Evolutionary conservation across 2,329 filamentous ascomycete genomes (phyloP).

Genomic region (Gremmenia infestans): DNA sequence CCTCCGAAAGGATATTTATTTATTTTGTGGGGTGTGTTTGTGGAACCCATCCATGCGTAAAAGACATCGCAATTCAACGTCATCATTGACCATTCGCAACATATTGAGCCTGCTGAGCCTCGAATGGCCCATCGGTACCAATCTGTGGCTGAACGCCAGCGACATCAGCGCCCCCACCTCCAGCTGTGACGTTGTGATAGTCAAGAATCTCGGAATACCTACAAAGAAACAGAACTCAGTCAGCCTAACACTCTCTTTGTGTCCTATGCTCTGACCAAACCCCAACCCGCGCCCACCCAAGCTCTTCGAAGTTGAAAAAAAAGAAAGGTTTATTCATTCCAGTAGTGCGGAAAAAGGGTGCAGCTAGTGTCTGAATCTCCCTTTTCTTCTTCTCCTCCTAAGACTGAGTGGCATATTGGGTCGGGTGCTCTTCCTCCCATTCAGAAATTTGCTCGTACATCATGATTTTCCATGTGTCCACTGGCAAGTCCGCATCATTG

Average conservation of each 20-base stretch:
- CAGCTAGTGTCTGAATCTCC: background rate
- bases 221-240: slow-evolving; percentile 28
- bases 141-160: slow-evolving; percentile 11
- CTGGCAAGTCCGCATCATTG: slow-evolving; percentile 93
- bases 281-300: background rate
- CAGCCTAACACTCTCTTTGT: slow-evolving; percentile 24
- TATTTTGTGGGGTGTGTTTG: background rate
- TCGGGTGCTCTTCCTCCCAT: slow-evolving; percentile 20
- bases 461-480: slow-evolving; percentile 99
- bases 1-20: background rate
- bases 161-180: slow-evolving; percentile 39
- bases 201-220: slow-evolving; percentile 99
- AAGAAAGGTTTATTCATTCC: background rate
- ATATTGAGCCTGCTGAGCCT: background rate
- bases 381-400: slow-evolving; percentile 11
- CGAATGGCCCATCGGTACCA: background rate
- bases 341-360: background rate
- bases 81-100: slow-evolving; percentile 13
- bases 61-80: background rate
- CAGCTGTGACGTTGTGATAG: slow-evolving; percentile 74
- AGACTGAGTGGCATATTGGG: slow-evolving; percentile 16
- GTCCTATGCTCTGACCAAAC: background rate
- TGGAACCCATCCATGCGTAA: background rate
- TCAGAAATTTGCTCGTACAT: slow-evolving; percentile 61
- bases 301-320: background rate